These are phyloP conservation scores for Aspergillus viridinutans DNA, from an alignment of 2,329 filamentous ascomycete genomes.

Conservation along the genomic window DNA sequence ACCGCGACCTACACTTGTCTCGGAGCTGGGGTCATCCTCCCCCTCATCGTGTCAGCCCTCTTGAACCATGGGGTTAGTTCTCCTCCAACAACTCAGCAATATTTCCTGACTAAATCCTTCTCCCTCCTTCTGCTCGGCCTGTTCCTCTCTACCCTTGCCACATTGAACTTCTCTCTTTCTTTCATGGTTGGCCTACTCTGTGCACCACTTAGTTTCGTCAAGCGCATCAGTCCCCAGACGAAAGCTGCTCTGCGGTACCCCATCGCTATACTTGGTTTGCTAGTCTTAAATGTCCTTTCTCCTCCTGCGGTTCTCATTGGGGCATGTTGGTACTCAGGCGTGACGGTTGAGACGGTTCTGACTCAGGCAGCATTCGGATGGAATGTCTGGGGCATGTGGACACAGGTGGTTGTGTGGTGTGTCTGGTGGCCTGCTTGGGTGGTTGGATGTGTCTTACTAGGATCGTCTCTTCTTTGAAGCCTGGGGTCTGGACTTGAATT, in stretches of 20 bases:
- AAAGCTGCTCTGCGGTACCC: slow-evolving; percentile 19
- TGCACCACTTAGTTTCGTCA: slow-evolving; percentile 69
- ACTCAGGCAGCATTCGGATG: slow-evolving; percentile 77
- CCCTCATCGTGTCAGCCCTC: slow-evolving; percentile 53
- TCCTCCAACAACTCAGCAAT: slow-evolving; percentile 62
- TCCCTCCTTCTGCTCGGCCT: slow-evolving; percentile 89
- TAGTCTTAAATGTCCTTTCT: slow-evolving; percentile 57
- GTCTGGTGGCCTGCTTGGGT: slow-evolving; percentile 96
- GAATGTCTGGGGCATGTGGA: slow-evolving; percentile 86
- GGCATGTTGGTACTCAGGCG: slow-evolving; percentile 46
- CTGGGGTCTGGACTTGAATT: neutral
- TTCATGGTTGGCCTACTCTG: slow-evolving; percentile 79
- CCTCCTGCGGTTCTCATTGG: slow-evolving; percentile 55
- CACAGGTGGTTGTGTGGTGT: slow-evolving; percentile 84
- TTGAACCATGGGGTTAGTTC: slow-evolving; percentile 46
- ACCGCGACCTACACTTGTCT: slow-evolving; percentile 58
- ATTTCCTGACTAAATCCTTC: slow-evolving; percentile 79
- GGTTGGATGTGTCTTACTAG: slow-evolving; percentile 46
- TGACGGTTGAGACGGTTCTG: slow-evolving; percentile 56
- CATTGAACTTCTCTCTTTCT: slow-evolving; percentile 89
- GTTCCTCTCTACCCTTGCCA: slow-evolving; percentile 86
- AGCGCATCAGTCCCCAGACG: slow-evolving; percentile 23
- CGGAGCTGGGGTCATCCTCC: slow-evolving; percentile 52
- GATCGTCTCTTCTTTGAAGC: slow-evolving; percentile 29
- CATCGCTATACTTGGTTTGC: slow-evolving; percentile 38